phyloP scores from a whole-genome alignment of 257 asterid genomes.

The Ilex asprella region DNA sequence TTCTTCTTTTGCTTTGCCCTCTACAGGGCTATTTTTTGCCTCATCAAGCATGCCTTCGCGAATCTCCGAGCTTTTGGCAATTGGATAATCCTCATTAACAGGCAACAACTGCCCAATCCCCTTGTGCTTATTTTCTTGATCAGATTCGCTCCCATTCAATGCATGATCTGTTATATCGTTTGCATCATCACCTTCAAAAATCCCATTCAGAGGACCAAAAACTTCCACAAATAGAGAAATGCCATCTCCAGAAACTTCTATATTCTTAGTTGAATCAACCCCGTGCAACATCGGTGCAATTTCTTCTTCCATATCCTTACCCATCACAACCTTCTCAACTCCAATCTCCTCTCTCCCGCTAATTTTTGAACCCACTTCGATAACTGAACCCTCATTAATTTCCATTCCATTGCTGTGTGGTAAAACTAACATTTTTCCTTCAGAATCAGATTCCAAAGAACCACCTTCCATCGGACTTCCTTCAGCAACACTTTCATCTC shows the following conservation, averaged over 20 bases:
- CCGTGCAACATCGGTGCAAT: conserved; percentile 18
- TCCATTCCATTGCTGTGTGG: conserved; percentile 3
- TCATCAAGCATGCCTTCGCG: not conserved
- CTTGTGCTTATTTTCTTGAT: not conserved
- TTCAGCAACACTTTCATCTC: not conserved
- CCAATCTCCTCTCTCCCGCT: conserved; percentile 11
- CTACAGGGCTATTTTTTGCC: not conserved
- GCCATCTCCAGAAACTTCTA: conserved; percentile 40
- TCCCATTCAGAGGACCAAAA: conserved; percentile 52
- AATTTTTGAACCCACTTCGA: conserved; percentile 19
- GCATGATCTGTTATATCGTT: conserved; percentile 3
- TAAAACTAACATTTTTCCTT: conserved; percentile 8
- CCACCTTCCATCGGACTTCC: conserved; percentile 11
- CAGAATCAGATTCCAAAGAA: conserved; percentile 8
- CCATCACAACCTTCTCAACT: conserved; percentile 11
- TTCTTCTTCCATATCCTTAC: conserved; percentile 15
- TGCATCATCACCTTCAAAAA: conserved; percentile 15
- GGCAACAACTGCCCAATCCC: not conserved
- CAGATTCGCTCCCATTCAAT: conserved; percentile 10
- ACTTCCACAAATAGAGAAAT: conserved; percentile 62
- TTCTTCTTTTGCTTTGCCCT: not conserved
- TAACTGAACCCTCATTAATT: conserved; percentile 6
- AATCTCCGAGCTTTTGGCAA: not conserved
- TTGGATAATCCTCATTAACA: not conserved
- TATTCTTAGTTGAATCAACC: conserved; percentile 29